Base-by-base conservation (phyloP, 1,284 basidiomycete species). In the Cutaneotrichosporon sp. region DNA sequence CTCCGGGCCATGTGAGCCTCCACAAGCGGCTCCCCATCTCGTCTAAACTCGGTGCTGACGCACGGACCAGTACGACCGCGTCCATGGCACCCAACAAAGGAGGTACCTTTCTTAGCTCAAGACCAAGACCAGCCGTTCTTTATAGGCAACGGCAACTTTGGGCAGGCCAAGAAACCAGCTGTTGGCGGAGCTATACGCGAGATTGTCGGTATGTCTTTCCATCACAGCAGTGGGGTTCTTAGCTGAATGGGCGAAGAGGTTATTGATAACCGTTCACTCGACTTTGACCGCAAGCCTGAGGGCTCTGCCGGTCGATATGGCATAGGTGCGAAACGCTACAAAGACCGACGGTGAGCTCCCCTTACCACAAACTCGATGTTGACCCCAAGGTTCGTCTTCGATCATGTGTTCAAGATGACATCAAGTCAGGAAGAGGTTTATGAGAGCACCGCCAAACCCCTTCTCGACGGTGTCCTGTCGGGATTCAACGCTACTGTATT, bases 401-500 rank as follows among this genome's bases (percentile, higher is more conserved):
- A 97, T 74, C 82, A 80, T 48, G 90, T 97, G 24, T 93, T 96
- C 68, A 80, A 84, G 60, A 82, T 85, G 67, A 82, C 86, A 34
- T 81, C 88, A 24, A 79, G 77, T 17, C 93, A 97, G 74, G 81
- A 83, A 58, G 87, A 90, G 54, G 87, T 97, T 10, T 97, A 90
- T 68, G 84, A 85, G 61, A 78, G 83, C 48, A 94, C 91, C 5
- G 82, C 90, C 11, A 85, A 86, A 66, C 89, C 89, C 29, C 77
- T 97, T 38, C 78, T 97, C 19, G 79, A 82, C 56, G 85, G 87
- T 32, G 77, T 97, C 16, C 76, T 97, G 55, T 87, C 94, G 63
- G 93, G 93, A n/a, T 97, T 84, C 76, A 96, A 97, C 65, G 87
- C 91, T 29, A 97, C 93, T 7, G 88, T 94, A 8, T 97, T 97